phyloP scores from a whole-genome alignment of 73 alveolate species.

The Paramecium tetraurelia region DNA sequence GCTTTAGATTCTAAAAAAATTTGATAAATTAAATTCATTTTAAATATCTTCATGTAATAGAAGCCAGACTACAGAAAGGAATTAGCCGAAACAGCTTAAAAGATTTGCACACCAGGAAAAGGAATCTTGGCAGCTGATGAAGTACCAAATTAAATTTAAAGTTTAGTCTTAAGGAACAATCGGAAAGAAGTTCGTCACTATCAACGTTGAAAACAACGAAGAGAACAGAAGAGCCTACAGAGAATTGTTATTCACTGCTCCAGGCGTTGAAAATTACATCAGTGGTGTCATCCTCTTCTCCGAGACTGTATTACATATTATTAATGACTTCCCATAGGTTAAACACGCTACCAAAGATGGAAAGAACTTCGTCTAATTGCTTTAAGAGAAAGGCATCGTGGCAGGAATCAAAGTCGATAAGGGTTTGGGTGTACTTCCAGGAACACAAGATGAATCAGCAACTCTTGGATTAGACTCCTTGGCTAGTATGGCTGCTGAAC shows the following conservation, averaged over 20 bases:
- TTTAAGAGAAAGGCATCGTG: slow-evolving; percentile 86
- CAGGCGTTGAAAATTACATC: slow-evolving; percentile 93
- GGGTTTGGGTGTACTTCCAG: slow-evolving; percentile 86
- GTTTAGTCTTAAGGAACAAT: slow-evolving; percentile 91
- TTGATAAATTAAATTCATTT: background rate
- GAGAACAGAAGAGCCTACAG: slow-evolving; percentile 96
- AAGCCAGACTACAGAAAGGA: slow-evolving; percentile 82
- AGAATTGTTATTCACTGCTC: slow-evolving; percentile 94
- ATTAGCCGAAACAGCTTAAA: slow-evolving; percentile 86
- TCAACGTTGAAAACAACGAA: slow-evolving; percentile 89
- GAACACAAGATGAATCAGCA: slow-evolving; percentile 90
- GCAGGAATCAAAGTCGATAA: slow-evolving; percentile 99
- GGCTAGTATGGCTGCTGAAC: slow-evolving; percentile 72
- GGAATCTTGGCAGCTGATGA: slow-evolving; percentile 98
- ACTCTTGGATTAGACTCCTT: slow-evolving; percentile 82
- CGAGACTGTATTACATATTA: slow-evolving; percentile 80
- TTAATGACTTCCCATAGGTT: background rate
- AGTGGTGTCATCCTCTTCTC: slow-evolving; percentile 96
- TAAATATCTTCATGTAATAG: slow-evolving; percentile 9
- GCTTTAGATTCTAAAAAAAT: background rate
- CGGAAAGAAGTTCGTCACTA: slow-evolving; percentile 87
- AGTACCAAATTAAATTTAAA: background rate
- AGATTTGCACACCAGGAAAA: slow-evolving; percentile 87
- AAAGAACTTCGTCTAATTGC: slow-evolving; percentile 83
- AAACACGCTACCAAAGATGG: slow-evolving; percentile 91